Evolutionary conservation across 228 moss, liverwort and hornwort species (phyloP), one percentile per base, ranked within the genome.

Genomic region (Sphagnum fallax): DNA sequence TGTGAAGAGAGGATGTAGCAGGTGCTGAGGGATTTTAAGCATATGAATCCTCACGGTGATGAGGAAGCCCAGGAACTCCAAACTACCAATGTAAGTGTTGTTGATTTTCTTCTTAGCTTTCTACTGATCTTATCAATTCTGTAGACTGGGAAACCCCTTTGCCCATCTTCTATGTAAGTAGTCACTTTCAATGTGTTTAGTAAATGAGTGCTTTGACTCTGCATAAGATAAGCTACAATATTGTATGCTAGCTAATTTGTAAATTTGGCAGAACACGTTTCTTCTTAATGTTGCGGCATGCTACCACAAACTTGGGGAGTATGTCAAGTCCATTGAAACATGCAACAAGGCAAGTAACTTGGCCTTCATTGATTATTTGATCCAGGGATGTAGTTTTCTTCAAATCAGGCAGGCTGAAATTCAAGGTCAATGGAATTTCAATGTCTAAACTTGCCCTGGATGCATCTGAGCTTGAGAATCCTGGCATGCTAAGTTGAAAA

Each of bases 261-360:
- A 32, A 32, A 32, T 55, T 55, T 55, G 55, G 55, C 89, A 97
- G 97, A 90, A 83, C 55, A 80, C 87, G 57, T 71, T 97, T 9
- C 91, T 87, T 57, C 93, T 97, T 50, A 97, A 97, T 71, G 81
- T 93, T 69, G 93, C 91, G 65, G 97, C 97, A 53, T 93, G 93
- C 73, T 82, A 82, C 73, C 93, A 97, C 70, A 93, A 82, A 73
- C 75, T 81, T 63, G 81, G 78, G 63, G 91, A 97, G 69, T 80
- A 87, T 64, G 49, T 81, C 50, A 91, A 88, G 79, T 84, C 85
- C 57, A 93, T 97, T 70, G 93, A 97, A 73, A 75, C 82, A 53
- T 93, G 91, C 82, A 91, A 88, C 62, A 97, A 97, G 93, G 96
- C 77, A 74, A 79, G 80, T 70, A 61, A 65, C 65, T 72, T 6